A percentile compares a stretch with the other conserved stretches of the same genome.
Evolutionary conservation across 768 basidiomycete genomes (phyloP).

Genomic region (Agaricus bisporus): DNA sequence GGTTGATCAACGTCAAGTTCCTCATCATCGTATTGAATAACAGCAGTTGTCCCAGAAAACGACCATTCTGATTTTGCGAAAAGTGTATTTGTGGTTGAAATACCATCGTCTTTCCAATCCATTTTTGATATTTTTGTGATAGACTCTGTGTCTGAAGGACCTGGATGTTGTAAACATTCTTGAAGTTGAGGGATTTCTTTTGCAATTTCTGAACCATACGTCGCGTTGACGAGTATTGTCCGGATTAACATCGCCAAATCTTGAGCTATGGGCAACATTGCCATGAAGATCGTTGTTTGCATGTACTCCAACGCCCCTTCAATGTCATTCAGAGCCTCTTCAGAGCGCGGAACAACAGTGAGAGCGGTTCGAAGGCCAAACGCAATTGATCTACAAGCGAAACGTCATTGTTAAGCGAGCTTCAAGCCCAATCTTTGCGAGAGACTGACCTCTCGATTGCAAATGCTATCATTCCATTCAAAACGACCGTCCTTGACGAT

Average conservation of each 20-base stretch:
- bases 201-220: constrained; percentile 10
- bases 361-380: constrained; percentile 19
- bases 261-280: constrained; percentile 16
- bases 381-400: constrained; percentile 13
- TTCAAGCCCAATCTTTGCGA: not conserved
- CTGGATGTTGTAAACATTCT: not conserved
- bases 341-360: constrained; percentile 8
- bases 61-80: constrained; percentile 1
- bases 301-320: constrained; percentile 22
- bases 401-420: not conserved
- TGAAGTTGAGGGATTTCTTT: constrained; percentile 7
- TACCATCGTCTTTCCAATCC: not conserved
- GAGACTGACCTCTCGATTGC: constrained; percentile 15
- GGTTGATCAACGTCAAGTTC: constrained; percentile 18
- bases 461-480: constrained; percentile 9
- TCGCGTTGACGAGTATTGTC: constrained; percentile 22
- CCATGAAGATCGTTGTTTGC: constrained; percentile 20
- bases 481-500: constrained; percentile 5
- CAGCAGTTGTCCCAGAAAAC: constrained; percentile 2
- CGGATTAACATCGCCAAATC: constrained; percentile 6
- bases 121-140: not conserved
- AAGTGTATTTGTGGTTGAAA: not conserved
- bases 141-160: not conserved
- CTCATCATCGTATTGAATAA: not conserved
- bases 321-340: constrained; percentile 9